phyloP scores from a whole-genome alignment of 2,329 filamentous ascomycete species.

The Neurospora sp. region DNA sequence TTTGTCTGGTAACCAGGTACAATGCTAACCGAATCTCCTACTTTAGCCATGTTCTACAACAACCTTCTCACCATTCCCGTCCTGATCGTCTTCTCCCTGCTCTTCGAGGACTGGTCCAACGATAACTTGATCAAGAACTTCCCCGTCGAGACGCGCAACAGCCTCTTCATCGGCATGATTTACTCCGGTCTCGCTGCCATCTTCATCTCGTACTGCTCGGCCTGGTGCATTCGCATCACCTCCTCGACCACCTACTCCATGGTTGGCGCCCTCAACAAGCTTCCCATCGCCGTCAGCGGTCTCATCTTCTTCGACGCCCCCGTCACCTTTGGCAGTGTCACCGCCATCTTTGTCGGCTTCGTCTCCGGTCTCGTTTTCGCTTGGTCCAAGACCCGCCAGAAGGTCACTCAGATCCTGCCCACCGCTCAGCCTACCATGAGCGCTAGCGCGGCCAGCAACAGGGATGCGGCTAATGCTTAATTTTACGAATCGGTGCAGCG shows the following conservation, averaged over 20 bases:
- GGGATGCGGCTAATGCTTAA: slow-evolving; percentile 69
- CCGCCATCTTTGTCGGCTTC: slow-evolving; percentile 85
- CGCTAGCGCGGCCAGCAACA: slow-evolving; percentile 82
- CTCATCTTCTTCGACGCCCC: slow-evolving; percentile 93
- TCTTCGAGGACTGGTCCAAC: slow-evolving; percentile 86
- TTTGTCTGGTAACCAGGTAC: background rate
- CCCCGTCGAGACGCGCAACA: slow-evolving; percentile 68
- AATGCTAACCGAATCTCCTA: slow-evolving; percentile 21
- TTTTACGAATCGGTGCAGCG: background rate
- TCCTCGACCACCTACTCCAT: slow-evolving; percentile 98
- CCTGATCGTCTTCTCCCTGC: slow-evolving; percentile 67
- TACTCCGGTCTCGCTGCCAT: slow-evolving; percentile 88
- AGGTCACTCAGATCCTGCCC: slow-evolving; percentile 49
- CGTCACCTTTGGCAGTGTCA: slow-evolving; percentile 82
- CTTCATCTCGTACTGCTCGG: slow-evolving; percentile 99
- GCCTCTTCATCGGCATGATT: slow-evolving; percentile 77
- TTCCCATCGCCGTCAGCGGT: slow-evolving; percentile 86
- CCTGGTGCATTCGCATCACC: slow-evolving; percentile 96
- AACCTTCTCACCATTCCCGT: slow-evolving; percentile 94
- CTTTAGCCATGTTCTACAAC: slow-evolving; percentile 96
- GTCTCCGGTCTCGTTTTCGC: slow-evolving; percentile 87
- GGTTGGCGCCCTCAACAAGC: slow-evolving; percentile 96
- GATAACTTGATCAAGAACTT: slow-evolving; percentile 82
- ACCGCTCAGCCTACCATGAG: slow-evolving; percentile 66
- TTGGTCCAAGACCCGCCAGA: slow-evolving; percentile 75